phyloP scores from a whole-genome alignment of 2,329 filamentous ascomycete species.

The Simplicillium aogashimaense region DNA sequence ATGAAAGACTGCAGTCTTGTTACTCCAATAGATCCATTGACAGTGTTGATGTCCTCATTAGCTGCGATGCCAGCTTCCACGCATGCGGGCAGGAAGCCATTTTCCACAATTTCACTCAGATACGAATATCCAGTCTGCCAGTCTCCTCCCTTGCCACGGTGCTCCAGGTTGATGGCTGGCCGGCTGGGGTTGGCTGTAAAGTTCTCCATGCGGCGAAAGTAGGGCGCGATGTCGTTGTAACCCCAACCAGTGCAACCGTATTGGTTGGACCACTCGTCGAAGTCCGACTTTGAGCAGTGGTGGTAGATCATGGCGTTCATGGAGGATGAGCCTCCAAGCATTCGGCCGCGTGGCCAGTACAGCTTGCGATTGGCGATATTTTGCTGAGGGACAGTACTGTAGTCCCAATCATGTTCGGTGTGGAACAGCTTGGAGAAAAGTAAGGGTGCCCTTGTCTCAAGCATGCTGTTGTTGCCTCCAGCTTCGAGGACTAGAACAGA shows the following conservation, averaged over 20 bases:
- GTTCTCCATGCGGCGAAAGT: conserved; percentile 10
- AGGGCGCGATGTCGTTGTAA: conserved; percentile 11
- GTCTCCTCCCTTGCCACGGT: conserved; percentile 6
- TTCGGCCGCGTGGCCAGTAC: conserved; percentile 13
- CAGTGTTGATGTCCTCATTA: conserved; percentile 9
- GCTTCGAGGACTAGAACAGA: conserved; percentile 11
- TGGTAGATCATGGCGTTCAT: conserved; percentile 16
- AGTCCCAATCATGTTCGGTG: conserved; percentile 14
- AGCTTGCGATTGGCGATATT: conserved; percentile 11
- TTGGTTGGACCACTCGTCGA: conserved; percentile 10
- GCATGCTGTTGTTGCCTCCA: conserved; percentile 8
- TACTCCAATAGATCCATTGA: conserved; percentile 8
- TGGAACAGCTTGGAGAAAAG: conserved; percentile 12
- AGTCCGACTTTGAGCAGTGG: conserved; percentile 11
- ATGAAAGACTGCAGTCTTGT: conserved; percentile 11
- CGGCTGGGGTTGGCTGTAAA: conserved; percentile 10
- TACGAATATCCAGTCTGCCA: conserved; percentile 11
- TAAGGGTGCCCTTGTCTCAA: conserved; percentile 9
- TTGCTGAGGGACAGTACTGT: conserved; percentile 11
- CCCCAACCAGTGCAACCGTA: conserved; percentile 11
- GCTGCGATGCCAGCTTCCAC: conserved; percentile 5
- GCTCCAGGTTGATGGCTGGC: conserved; percentile 7
- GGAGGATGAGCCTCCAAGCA: conserved; percentile 12
- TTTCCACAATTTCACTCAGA: conserved; percentile 7
- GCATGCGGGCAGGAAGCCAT: conserved; percentile 10